These are phyloP conservation scores for Nemania sp. DNA, from an alignment of 2,329 filamentous ascomycete species.

Conservation along the genomic window DNA sequence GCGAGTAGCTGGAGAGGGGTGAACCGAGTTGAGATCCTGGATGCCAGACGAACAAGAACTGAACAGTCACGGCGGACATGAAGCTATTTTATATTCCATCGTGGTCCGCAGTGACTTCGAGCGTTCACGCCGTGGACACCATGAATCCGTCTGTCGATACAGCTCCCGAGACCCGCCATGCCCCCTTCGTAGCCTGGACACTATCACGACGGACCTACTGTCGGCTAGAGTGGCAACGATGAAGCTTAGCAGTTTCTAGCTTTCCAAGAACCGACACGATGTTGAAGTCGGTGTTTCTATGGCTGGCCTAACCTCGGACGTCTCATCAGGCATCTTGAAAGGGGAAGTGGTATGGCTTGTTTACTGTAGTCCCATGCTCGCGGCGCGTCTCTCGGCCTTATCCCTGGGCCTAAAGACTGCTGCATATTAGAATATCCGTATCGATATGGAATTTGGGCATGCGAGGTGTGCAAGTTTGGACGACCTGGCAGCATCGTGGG, in stretches of 20 bases:
- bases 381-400: conserved; percentile 17
- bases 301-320: neutral
- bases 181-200: neutral
- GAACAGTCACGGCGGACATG: neutral
- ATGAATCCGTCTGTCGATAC: neutral
- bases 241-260: neutral
- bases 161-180: neutral
- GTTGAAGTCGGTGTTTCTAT: neutral
- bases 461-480: neutral
- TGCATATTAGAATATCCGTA: conserved; percentile 2
- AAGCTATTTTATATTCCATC: conserved; percentile 10
- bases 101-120: neutral
- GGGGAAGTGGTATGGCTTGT: conserved; percentile 13
- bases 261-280: neutral
- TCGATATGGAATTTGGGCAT: neutral
- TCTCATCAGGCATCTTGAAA: conserved; percentile 14
- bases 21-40: neutral
- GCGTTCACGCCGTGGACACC: neutral
- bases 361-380: conserved; percentile 1
- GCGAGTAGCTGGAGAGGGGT: neutral
- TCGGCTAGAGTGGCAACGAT: neutral
- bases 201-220: neutral
- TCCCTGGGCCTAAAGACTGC: neutral
- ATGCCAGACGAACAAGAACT: conserved; percentile 2
- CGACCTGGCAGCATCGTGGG: neutral